phyloP scores from a whole-genome alignment of 2,329 filamentous ascomycete species.

The Fusarium verrucosum region DNA sequence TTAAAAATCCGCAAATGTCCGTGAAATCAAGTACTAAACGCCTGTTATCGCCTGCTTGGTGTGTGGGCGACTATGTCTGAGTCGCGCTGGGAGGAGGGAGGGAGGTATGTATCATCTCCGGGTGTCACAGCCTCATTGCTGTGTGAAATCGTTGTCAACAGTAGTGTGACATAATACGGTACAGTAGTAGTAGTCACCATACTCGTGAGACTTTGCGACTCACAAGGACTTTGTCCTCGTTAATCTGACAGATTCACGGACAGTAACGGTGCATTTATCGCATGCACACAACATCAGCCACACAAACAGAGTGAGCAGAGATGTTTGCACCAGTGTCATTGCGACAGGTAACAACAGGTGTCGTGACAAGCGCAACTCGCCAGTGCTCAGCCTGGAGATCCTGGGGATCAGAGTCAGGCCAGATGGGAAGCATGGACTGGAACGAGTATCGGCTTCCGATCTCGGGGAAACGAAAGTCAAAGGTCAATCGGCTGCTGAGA shows the following conservation, averaged over 20 bases:
- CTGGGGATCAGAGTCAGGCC: conserved; percentile 52
- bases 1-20: conserved; percentile 20
- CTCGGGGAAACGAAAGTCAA: conserved; percentile 62
- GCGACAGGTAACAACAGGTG: conserved; percentile 63
- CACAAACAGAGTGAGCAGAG: conserved; percentile 55
- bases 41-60: neutral
- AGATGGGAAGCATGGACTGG: conserved; percentile 59
- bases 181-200: conserved; percentile 14
- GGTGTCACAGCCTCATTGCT: neutral
- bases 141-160: conserved; percentile 10
- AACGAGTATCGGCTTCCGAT: conserved; percentile 59
- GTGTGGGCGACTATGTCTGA: neutral
- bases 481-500: conserved; percentile 55
- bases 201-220: neutral
- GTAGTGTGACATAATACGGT: conserved; percentile 1
- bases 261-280: conserved; percentile 43
- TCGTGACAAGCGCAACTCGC: conserved; percentile 63
- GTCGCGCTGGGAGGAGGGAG: conserved; percentile 3
- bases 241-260: neutral
- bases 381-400: conserved; percentile 61
- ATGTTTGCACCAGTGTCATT: conserved; percentile 60
- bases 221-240: neutral
- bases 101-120: neutral
- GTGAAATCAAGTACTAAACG: conserved; percentile 20
- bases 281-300: conserved; percentile 62